These are phyloP conservation scores for Dactylella cylindrospora DNA, from an alignment of 2,329 filamentous ascomycete genomes.

Conservation along the genomic window DNA sequence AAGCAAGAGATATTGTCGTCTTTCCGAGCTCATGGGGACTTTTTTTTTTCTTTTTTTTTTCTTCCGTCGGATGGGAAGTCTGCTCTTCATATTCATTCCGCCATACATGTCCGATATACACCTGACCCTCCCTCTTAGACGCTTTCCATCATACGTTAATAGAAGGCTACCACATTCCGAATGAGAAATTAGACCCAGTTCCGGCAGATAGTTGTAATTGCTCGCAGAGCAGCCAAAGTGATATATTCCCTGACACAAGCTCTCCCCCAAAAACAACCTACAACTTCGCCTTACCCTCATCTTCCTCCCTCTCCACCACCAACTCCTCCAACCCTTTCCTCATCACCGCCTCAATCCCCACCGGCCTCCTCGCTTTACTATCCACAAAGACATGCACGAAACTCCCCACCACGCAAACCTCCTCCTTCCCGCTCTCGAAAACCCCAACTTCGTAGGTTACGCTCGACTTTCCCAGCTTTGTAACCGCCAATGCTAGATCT, in stretches of 20 bases:
- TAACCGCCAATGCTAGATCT: slow-evolving; percentile 78
- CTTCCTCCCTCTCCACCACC: slow-evolving; percentile 18
- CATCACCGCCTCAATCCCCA: slow-evolving; percentile 45
- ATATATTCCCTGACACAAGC: too few relatives aligned
- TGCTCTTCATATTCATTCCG: slow-evolving; percentile 13
- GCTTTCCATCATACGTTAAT: slow-evolving; percentile 35
- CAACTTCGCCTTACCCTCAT: slow-evolving; percentile 11
- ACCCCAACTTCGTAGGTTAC: slow-evolving; percentile 88
- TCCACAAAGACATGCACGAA: slow-evolving; percentile 90
- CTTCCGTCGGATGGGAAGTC: slow-evolving; percentile 36
- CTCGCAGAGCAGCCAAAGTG: too few relatives aligned
- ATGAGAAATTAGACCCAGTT: slow-evolving; percentile 23
- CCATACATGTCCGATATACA: slow-evolving; percentile 9
- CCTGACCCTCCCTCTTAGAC: slow-evolving; percentile 25
- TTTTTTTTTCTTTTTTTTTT: slow-evolving; percentile 31
- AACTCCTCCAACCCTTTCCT: slow-evolving; percentile 23
- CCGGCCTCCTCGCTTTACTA: slow-evolving; percentile 68
- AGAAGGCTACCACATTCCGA: slow-evolving; percentile 43
- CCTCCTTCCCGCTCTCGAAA: slow-evolving; percentile 72
- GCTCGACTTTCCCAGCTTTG: slow-evolving; percentile 79
- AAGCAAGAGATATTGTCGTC: too few relatives aligned
- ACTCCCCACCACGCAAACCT: slow-evolving; percentile 79
- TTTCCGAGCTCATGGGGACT: slow-evolving; percentile 6
- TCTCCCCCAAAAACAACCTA: too few relatives aligned
- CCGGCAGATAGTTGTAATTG: too few relatives aligned